phyloP scores from a whole-genome alignment of 1,284 basidiomycete genomes.

The Cryptococcus wingfieldii region DNA sequence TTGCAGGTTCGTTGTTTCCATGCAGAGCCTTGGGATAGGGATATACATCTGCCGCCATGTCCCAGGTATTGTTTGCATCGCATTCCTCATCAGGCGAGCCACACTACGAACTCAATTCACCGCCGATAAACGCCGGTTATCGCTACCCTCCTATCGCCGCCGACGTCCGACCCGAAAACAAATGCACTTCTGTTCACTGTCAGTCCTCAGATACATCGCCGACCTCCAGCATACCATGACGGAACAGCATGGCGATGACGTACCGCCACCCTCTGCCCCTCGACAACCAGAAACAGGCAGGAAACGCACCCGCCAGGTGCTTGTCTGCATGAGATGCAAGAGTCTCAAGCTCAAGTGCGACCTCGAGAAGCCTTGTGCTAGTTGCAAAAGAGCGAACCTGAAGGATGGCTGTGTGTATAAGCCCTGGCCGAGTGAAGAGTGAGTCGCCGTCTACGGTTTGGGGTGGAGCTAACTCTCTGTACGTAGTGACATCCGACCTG shows the following conservation, averaged over 20 bases:
- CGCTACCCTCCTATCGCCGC: no score
- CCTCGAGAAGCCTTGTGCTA: conserved; percentile 5
- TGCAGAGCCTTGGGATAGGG: no score
- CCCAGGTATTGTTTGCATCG: no score
- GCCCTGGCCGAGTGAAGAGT: conserved; percentile 2
- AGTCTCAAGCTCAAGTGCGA: conserved; percentile 8
- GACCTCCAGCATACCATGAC: no score
- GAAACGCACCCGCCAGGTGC: conserved; percentile 5
- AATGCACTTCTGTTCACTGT: no score
- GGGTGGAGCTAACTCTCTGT: background rate
- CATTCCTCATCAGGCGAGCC: no score
- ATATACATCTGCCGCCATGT: background rate
- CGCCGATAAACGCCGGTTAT: no score
- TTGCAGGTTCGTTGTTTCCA: background rate
- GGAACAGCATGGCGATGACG: no score
- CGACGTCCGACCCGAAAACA: no score
- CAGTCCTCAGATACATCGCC: no score
- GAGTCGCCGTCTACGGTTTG: background rate
- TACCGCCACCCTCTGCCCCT: no score
- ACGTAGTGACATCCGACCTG: background rate
- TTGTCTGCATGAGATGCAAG: conserved; percentile 12
- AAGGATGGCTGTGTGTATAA: conserved; percentile 6
- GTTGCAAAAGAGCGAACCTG: conserved; percentile 4
- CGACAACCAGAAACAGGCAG: background rate
- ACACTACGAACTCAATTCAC: no score